phyloP scores from a whole-genome alignment of 352 stramenopile genomes.

The Pythium graminicola region DNA sequence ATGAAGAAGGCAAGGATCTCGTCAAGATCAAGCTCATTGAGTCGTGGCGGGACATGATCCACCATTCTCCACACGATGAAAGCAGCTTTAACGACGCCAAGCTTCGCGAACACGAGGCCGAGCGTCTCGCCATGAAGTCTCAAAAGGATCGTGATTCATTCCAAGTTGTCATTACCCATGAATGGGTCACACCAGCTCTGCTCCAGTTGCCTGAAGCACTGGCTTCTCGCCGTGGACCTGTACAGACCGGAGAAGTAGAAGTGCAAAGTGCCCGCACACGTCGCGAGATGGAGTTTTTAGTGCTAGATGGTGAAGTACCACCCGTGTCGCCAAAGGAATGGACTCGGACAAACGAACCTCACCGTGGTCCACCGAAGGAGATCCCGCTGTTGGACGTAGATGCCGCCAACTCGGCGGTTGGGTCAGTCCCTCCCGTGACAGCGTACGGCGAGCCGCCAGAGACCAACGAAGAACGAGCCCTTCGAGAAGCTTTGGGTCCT shows the following conservation, averaged over 20 bases:
- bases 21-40: constrained; percentile 82
- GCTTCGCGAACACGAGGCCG: constrained; percentile 75
- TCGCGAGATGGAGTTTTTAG: constrained; percentile 77
- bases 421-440: neutral
- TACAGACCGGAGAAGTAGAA: constrained; percentile 55
- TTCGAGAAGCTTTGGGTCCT: constrained; percentile 59
- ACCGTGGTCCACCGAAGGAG: constrained; percentile 44
- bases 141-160: constrained; percentile 59
- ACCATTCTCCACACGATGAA: constrained; percentile 55
- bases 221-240: constrained; percentile 26
- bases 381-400: constrained; percentile 67
- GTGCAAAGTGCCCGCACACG: constrained; percentile 60
- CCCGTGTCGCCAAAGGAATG: constrained; percentile 74
- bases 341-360: constrained; percentile 56
- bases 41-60: constrained; percentile 76
- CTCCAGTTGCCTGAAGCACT: constrained; percentile 57
- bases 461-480: constrained; percentile 47
- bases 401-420: constrained; percentile 9
- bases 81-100: constrained; percentile 77
- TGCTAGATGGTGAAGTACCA: constrained; percentile 74
- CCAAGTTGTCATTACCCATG: constrained; percentile 38
- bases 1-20: constrained; percentile 68
- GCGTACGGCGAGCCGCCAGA: constrained; percentile 24
- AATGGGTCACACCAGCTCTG: constrained; percentile 62
- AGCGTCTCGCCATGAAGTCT: constrained; percentile 53